Evolutionary conservation across 257 asterid genomes (phyloP).

Genomic region (Solanum neorickii): DNA sequence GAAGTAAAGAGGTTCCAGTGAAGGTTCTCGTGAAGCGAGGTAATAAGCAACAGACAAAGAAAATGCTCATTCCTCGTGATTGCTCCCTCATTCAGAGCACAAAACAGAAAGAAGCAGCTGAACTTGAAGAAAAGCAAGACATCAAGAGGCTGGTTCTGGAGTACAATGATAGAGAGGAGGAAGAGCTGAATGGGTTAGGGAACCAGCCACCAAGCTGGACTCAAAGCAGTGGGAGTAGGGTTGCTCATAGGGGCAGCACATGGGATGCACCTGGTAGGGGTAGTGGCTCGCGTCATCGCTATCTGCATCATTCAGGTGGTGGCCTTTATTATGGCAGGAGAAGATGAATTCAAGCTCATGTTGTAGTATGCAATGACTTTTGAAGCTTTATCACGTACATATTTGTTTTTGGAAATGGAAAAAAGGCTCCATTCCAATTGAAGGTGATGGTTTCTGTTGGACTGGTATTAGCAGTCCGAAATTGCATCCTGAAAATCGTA

Average conservation of each 20-base stretch:
- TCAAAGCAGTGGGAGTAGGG: slow-evolving; percentile 58
- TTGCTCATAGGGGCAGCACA: slow-evolving; percentile 38
- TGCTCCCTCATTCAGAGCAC: slow-evolving; percentile 90
- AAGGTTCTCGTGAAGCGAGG: slow-evolving; percentile 96
- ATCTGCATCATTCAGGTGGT: slow-evolving; percentile 67
- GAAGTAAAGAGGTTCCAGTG: slow-evolving; percentile 68
- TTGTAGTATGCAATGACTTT: not conserved
- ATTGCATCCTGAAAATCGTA: not conserved
- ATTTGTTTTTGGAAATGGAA: not conserved
- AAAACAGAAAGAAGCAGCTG: slow-evolving; percentile 96
- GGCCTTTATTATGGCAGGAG: slow-evolving; percentile 78
- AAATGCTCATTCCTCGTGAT: slow-evolving; percentile 85
- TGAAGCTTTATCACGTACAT: not conserved
- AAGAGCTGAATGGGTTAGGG: slow-evolving; percentile 65
- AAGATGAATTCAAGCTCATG: slow-evolving; percentile 18
- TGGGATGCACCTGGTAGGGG: slow-evolving; percentile 68
- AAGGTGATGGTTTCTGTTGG: not conserved
- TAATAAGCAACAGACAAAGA: slow-evolving; percentile 83
- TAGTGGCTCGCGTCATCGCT: slow-evolving; percentile 59
- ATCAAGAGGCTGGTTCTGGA: slow-evolving; percentile 83
- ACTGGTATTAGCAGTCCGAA: not conserved
- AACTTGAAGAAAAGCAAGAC: slow-evolving; percentile 96
- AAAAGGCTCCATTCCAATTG: not conserved
- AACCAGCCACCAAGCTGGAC: slow-evolving; percentile 46
- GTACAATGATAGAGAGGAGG: slow-evolving; percentile 97